Evolutionary conservation across 768 basidiomycete genomes (phyloP).

Genomic region (Termitomyces sp.): DNA sequence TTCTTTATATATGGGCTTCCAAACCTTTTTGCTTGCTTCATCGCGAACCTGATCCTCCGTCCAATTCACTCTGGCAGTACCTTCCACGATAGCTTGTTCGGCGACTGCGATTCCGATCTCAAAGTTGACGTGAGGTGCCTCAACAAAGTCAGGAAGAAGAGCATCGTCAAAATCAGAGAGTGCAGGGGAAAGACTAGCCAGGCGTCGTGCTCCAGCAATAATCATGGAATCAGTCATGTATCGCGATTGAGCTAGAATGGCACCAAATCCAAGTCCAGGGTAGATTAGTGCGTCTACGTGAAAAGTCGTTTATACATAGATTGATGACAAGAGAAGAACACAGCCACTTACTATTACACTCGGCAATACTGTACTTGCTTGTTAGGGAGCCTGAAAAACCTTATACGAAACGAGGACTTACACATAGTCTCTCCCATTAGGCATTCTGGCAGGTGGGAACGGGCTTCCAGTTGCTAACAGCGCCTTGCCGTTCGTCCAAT

Average conservation of each 20-base stretch:
- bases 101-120: constrained; percentile 82
- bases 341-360: constrained; percentile 54
- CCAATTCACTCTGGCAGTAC: constrained; percentile 56
- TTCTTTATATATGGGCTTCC: constrained; percentile 61
- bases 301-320: not conserved
- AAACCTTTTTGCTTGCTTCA: constrained; percentile 44
- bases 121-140: constrained; percentile 69
- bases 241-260: constrained; percentile 61
- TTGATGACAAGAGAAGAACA: not conserved
- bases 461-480: constrained; percentile 83
- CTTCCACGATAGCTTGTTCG: constrained; percentile 72
- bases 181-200: constrained; percentile 74
- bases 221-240: constrained; percentile 83
- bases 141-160: constrained; percentile 71
- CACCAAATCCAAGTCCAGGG: constrained; percentile 81
- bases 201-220: constrained; percentile 68
- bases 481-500: constrained; percentile 79
- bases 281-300: constrained; percentile 81
- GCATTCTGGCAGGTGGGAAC: constrained; percentile 68
- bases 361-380: constrained; percentile 48
- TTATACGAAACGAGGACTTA: constrained; percentile 24
- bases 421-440: constrained; percentile 61
- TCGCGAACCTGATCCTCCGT: constrained; percentile 49
- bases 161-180: constrained; percentile 63
- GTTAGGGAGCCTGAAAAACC: not conserved